A percentile compares a stretch with the other conserved stretches of the same genome.
Conservation (phyloP, 345 rosid species). For the Jatropha curcas region DNA sequence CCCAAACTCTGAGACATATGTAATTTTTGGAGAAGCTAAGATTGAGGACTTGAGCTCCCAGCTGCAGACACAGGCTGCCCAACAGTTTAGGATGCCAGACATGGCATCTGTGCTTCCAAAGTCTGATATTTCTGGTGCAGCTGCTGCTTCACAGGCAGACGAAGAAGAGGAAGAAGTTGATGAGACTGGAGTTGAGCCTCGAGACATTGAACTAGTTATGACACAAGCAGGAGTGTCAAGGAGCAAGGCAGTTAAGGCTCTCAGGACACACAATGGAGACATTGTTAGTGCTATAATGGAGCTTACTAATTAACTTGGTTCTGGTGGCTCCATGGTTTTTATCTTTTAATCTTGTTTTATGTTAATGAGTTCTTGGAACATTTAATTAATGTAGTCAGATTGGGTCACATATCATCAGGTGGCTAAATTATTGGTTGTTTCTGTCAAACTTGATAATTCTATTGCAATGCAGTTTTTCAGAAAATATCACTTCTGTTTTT, state of each 20-base stretch:
- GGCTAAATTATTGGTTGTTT: background rate
- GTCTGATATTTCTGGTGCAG: slow-evolving; percentile 46
- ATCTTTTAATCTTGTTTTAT: background rate
- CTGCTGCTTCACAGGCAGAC: slow-evolving; percentile 39
- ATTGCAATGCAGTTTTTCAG: slow-evolving; percentile 7
- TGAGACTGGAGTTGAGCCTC: slow-evolving; percentile 70
- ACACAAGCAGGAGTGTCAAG: slow-evolving; percentile 80
- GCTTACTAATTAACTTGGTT: slow-evolving; percentile 55
- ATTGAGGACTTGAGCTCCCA: slow-evolving; percentile 91
- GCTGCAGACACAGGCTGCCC: slow-evolving; percentile 88
- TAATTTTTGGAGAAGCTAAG: slow-evolving; percentile 91
- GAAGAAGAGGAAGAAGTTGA: slow-evolving; percentile 83
- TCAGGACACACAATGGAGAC: slow-evolving; percentile 70
- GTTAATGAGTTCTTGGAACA: background rate
- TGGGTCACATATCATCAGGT: background rate
- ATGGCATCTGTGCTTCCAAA: slow-evolving; percentile 55
- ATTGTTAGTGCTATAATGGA: slow-evolving; percentile 94
- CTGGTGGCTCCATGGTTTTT: background rate
- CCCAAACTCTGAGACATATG: slow-evolving; percentile 80
- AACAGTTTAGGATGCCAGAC: slow-evolving; percentile 85
- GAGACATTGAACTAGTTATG: slow-evolving; percentile 83
- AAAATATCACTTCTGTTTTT: background rate
- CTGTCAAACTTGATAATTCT: background rate
- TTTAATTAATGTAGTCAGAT: background rate
- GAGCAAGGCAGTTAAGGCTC: slow-evolving; percentile 77